phyloP scores from a whole-genome alignment of 495 filamentous ascomycete species.

The Opeltia flavorubescens region DNA sequence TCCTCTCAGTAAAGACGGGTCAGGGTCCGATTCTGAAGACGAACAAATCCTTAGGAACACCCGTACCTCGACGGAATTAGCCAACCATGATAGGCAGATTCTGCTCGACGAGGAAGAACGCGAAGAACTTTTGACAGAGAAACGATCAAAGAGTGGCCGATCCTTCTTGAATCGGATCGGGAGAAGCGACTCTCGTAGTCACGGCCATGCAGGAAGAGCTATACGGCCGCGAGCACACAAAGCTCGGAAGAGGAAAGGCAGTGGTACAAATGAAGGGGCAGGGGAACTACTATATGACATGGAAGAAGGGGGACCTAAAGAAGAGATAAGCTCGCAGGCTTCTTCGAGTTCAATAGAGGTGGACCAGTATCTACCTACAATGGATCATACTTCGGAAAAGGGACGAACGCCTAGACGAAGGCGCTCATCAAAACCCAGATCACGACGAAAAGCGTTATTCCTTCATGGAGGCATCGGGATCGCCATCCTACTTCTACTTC shows the following conservation, averaged over 20 bases:
- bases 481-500: constrained; percentile 34
- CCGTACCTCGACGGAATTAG: constrained; percentile 56
- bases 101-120: constrained; percentile 80
- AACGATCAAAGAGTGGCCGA: constrained; percentile 33
- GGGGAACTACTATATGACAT: constrained; percentile 76
- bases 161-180: constrained; percentile 23
- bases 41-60: constrained; percentile 50
- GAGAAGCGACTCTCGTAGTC: constrained; percentile 14
- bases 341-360: constrained; percentile 29
- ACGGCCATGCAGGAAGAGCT: constrained; percentile 39
- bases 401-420: no score
- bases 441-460: constrained; percentile 13
- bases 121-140: constrained; percentile 53
- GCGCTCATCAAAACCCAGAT: constrained; percentile 6
- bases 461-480: constrained; percentile 5
- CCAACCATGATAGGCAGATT: constrained; percentile 58
- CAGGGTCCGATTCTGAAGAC: constrained; percentile 53
- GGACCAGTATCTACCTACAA: no score
- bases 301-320: constrained; percentile 65
- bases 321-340: constrained; percentile 34
- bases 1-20: neutral
- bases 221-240: constrained; percentile 28
- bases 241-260: constrained; percentile 34
- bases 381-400: no score
- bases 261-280: constrained; percentile 43